These are phyloP conservation scores for Cerioporus squamosus DNA, from an alignment of 1,284 basidiomycete species.

Conservation along the genomic window DNA sequence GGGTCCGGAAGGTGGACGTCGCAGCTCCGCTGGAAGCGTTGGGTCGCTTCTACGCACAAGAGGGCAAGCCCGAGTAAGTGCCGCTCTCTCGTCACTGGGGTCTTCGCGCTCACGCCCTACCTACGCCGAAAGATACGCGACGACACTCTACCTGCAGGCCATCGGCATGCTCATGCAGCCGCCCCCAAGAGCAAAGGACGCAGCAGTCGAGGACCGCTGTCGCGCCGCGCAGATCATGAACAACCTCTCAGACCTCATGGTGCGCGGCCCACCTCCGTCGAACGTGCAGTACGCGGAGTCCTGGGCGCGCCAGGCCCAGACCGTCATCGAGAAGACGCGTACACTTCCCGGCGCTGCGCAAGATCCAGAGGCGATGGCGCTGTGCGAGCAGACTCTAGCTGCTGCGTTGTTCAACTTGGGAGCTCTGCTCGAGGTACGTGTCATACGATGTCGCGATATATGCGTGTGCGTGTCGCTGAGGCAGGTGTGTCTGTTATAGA, in stretches of 20 bases:
- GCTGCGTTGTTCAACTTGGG: slow-evolving; percentile 69
- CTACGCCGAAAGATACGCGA: slow-evolving; percentile 73
- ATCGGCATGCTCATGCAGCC: slow-evolving; percentile 68
- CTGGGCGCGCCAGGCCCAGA: slow-evolving; percentile 62
- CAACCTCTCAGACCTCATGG: slow-evolving; percentile 63
- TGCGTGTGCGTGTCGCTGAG: neutral
- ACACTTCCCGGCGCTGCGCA: slow-evolving; percentile 16
- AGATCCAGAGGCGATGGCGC: slow-evolving; percentile 29
- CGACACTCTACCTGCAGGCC: slow-evolving; percentile 69
- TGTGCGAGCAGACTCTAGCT: slow-evolving; percentile 63
- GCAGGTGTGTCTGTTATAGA: no score
- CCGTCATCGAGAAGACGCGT: slow-evolving; percentile 47
- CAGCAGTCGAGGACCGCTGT: slow-evolving; percentile 58
- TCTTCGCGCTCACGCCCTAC: no score
- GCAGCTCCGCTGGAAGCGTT: slow-evolving; percentile 73
- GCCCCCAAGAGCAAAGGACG: slow-evolving; percentile 35
- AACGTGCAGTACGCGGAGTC: slow-evolving; percentile 58
- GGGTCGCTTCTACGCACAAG: slow-evolving; percentile 62
- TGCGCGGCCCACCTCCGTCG: slow-evolving; percentile 52
- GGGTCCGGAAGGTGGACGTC: slow-evolving; percentile 65
- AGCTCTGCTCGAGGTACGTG: slow-evolving; percentile 46
- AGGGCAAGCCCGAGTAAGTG: slow-evolving; percentile 65
- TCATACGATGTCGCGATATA: neutral
- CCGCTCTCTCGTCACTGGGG: slow-evolving; percentile 3
- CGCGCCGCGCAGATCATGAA: slow-evolving; percentile 75